These are phyloP conservation scores for Coemansia sp. DNA, from an alignment of 192 early-diverging fungal species.

Conservation along the genomic window DNA sequence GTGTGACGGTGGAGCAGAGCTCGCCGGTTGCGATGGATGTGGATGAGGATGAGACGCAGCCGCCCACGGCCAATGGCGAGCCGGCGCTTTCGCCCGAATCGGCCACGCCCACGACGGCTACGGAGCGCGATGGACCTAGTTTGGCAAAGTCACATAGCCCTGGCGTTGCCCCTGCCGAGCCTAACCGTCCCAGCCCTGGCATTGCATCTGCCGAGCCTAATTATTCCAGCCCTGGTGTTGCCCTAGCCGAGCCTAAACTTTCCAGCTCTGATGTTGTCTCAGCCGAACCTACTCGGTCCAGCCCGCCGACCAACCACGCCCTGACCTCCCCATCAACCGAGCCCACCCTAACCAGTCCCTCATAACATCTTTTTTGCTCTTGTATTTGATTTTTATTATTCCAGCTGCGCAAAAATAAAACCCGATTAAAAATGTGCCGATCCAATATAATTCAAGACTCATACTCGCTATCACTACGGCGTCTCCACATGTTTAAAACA, in stretches of 20 bases:
- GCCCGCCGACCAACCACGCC: too few relatives aligned
- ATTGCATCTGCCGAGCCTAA: neutral
- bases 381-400: too few relatives aligned
- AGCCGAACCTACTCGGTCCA: too few relatives aligned
- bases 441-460: too few relatives aligned
- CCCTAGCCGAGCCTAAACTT: too few relatives aligned
- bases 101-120: conserved; percentile 16
- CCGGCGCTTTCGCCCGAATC: conserved; percentile 6
- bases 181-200: neutral
- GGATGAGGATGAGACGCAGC: conserved; percentile 14
- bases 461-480: too few relatives aligned
- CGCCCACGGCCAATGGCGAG: conserved; percentile 12
- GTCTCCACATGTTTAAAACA: too few relatives aligned
- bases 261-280: too few relatives aligned
- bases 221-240: too few relatives aligned
- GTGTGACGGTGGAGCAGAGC: conserved; percentile 1
- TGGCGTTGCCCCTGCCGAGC: neutral
- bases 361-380: too few relatives aligned
- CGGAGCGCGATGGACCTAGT: conserved; percentile 6
- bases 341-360: too few relatives aligned
- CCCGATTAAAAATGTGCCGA: conserved; percentile 5
- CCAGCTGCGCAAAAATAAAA: conserved; percentile 1
- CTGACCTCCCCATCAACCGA: too few relatives aligned
- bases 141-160: neutral
- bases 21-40: conserved; percentile 27